Evolutionary conservation across 805 yeast species (phyloP).

Genomic region (Brettanomyces nanus): DNA sequence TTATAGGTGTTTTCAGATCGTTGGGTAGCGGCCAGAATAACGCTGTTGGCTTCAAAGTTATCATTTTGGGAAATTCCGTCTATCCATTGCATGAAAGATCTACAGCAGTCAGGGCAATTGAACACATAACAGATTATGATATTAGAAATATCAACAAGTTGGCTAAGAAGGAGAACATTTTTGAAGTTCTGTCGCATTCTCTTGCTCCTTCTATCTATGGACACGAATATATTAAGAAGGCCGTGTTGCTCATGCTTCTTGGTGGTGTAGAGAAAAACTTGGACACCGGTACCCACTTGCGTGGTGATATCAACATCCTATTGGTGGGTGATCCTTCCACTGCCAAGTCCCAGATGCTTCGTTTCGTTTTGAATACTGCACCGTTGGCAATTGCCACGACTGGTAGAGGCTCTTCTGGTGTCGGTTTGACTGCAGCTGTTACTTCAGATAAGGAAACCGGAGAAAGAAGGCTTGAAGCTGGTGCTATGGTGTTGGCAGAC

Average conservation of each 20-base stretch:
- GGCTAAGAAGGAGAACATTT: conserved; percentile 61
- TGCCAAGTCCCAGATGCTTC: conserved; percentile 90
- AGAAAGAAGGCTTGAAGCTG: conserved; percentile 93
- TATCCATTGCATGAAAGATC: conserved; percentile 86
- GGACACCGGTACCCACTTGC: conserved; percentile 89
- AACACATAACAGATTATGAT: conserved; percentile 71
- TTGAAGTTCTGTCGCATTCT: conserved; percentile 73
- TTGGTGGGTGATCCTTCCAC: conserved; percentile 99
- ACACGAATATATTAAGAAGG: conserved; percentile 82
- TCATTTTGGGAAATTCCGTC: conserved; percentile 82
- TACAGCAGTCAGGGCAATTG: conserved; percentile 53
- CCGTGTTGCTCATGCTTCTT: conserved; percentile 79
- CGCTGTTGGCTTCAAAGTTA: conserved; percentile 67
- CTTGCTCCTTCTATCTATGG: conserved; percentile 96
- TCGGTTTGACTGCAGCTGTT: conserved; percentile 98
- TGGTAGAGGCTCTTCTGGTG: conserved; percentile 99
- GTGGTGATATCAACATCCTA: conserved; percentile 93
- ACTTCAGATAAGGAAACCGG: conserved; percentile 96
- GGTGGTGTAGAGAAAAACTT: conserved; percentile 94
- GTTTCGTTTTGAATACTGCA: conserved; percentile 93
- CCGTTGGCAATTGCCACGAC: conserved; percentile 95
- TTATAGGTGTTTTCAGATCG: conserved; percentile 90
- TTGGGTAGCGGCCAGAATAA: conserved; percentile 65
- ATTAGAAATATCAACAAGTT: conserved; percentile 78
- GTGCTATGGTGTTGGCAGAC: conserved; percentile 98